Base-by-base conservation (phyloP, 2,329 filamentous ascomycete genomes). In the Exophiala viscosa region DNA sequence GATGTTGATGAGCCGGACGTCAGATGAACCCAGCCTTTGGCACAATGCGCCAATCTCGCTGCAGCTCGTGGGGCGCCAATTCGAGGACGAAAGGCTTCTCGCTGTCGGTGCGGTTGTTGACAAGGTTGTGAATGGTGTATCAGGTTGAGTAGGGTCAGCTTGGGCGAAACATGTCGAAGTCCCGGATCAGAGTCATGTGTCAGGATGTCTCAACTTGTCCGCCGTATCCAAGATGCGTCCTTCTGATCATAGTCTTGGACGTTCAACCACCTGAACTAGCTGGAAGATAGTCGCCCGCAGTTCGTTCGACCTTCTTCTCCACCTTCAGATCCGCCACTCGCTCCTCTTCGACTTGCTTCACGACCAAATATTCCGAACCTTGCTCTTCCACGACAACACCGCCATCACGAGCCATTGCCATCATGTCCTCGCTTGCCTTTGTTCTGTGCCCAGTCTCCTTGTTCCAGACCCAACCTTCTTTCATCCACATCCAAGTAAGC, bases 401-500 rank as follows among this genome's bases (percentile, higher is more conserved):
- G 28, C 72, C 73, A 14, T 60, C 63, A 15, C 59, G 61, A 3
- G 72, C 73, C 46, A 67, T 65, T 47, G 65, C 65, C 57, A 72
- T 67, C 38, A 69, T 66, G 50, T 66, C 67, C 10, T 69, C 68
- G 43, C 68, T 70, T 8, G 74, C 69, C 50, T 65, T 65, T 11
- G 64, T 72, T 59, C 70, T 67, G 28, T 73, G 63, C 0, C 89
- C 90, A 0, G 86, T 90, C 23, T 73, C 67, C 1, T 83, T 82
- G 71, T 95, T 81, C 89, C 90, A 96, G 36, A 84, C 76, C 80
- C 84, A 92, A 0, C 90, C 89, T 63, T 95, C 88, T 41, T 85
- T 83, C 72, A 93, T 80, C 90, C 91, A 96, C 82, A 90, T 88
- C 90, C 91, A 96, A 35, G 86, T 79, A 64, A 96, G 70, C 70